A percentile compares a stretch with the other conserved stretches of the same genome.
Conservation (phyloP, 768 basidiomycete genomes). For the Suillus decipiens region DNA sequence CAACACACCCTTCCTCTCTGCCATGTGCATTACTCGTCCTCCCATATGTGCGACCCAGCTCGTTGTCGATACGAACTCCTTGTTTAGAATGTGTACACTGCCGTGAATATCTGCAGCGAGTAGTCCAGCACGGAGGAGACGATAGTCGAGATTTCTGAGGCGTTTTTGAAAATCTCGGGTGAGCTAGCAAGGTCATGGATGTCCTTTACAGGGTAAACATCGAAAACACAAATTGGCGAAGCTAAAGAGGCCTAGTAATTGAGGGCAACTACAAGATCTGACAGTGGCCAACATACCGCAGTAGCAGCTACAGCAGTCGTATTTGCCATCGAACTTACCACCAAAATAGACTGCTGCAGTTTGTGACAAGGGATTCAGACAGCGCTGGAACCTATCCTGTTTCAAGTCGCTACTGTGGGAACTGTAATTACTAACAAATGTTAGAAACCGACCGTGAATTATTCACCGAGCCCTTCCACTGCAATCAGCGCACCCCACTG, state of each 20-base stretch:
- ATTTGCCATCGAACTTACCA: background rate
- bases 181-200: slow-evolving; percentile 70
- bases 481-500: too few relatives aligned
- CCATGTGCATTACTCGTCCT: slow-evolving; percentile 86
- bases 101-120: slow-evolving; percentile 88
- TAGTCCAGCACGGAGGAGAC: slow-evolving; percentile 61
- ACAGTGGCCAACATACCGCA: slow-evolving; percentile 19
- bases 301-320: slow-evolving; percentile 7
- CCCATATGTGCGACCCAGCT: slow-evolving; percentile 82
- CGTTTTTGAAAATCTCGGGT: slow-evolving; percentile 78
- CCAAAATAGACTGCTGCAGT: background rate
- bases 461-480: too few relatives aligned
- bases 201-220: slow-evolving; percentile 74
- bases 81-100: slow-evolving; percentile 73
- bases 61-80: slow-evolving; percentile 66
- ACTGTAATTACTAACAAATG: too few relatives aligned
- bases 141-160: slow-evolving; percentile 75
- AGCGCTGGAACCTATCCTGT: background rate
- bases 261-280: background rate
- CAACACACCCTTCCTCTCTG: slow-evolving; percentile 76
- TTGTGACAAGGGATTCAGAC: background rate
- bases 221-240: slow-evolving; percentile 92
- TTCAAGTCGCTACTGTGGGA: too few relatives aligned
- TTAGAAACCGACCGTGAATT: too few relatives aligned
- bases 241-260: slow-evolving; percentile 45